phyloP scores from a whole-genome alignment of 2,329 filamentous ascomycete species.

The Sclerotinia nivalis region DNA sequence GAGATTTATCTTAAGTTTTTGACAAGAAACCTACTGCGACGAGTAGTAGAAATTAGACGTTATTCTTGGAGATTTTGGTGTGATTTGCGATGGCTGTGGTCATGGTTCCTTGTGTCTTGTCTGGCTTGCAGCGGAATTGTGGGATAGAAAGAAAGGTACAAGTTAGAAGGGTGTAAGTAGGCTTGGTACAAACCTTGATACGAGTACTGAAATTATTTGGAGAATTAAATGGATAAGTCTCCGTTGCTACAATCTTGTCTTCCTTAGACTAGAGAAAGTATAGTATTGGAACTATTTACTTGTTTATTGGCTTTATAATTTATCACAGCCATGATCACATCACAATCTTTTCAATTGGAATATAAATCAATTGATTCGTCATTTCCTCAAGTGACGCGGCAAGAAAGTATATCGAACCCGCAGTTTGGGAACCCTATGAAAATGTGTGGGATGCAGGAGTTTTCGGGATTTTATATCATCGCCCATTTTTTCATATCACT shows the following conservation, averaged over 20 bases:
- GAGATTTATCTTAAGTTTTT: not conserved
- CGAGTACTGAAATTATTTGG: not conserved
- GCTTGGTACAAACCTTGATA: not conserved
- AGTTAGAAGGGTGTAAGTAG: not conserved
- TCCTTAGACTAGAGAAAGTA: not conserved
- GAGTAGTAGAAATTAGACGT: constrained; percentile 4
- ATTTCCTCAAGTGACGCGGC: not conserved
- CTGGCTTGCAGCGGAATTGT: constrained; percentile 12
- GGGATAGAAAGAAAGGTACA: constrained; percentile 12
- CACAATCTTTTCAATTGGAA: not conserved
- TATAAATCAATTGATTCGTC: not conserved
- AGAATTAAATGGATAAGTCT: not conserved
- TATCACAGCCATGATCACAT: not conserved
- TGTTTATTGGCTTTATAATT: not conserved
- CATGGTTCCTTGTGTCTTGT: constrained; percentile 1
- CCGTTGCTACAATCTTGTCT: not conserved
- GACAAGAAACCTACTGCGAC: not conserved
- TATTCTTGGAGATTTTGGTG: not conserved
- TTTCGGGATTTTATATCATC: not conserved
- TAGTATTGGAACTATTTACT: not conserved
- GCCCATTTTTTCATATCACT: not conserved
- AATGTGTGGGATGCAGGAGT: not conserved
- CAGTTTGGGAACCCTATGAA: not conserved
- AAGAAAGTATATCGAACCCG: not conserved
- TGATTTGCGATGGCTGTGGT: constrained; percentile 1